Evolutionary conservation across 352 stramenopile genomes (phyloP).

Genomic region (Plasmopara viticola): DNA sequence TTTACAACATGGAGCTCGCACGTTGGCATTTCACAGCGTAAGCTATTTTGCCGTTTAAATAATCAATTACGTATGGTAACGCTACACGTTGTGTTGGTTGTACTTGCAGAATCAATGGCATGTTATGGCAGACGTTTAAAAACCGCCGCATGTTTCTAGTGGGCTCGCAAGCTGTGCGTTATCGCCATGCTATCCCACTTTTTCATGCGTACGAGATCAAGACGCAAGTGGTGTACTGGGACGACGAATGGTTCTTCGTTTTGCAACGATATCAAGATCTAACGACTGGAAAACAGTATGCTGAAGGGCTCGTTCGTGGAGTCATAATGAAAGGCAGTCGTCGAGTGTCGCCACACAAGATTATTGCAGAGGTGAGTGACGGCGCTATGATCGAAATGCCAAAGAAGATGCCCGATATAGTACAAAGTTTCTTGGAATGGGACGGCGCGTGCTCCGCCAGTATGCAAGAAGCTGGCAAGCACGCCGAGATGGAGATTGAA

Average conservation of each 20-base stretch:
- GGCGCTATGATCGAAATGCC: slow-evolving; percentile 11
- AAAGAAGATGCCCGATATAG: slow-evolving; percentile 24
- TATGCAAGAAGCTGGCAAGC: slow-evolving; percentile 22
- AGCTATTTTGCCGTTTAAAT: neutral
- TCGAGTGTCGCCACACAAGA: slow-evolving; percentile 14
- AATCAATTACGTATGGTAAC: neutral
- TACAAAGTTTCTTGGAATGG: slow-evolving; percentile 32
- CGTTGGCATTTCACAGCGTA: slow-evolving; percentile 79
- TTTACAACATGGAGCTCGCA: slow-evolving; percentile 83
- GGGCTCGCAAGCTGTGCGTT: slow-evolving; percentile 54
- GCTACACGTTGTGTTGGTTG: slow-evolving; percentile 1
- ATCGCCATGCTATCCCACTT: slow-evolving; percentile 48
- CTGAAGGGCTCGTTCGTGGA: slow-evolving; percentile 36
- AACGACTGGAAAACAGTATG: slow-evolving; percentile 40
- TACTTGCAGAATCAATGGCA: slow-evolving; percentile 31
- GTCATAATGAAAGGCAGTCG: slow-evolving; percentile 21
- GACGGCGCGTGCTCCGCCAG: slow-evolving; percentile 22
- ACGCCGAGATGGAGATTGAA: slow-evolving; percentile 10
- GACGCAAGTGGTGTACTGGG: slow-evolving; percentile 44
- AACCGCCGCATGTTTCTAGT: slow-evolving; percentile 56
- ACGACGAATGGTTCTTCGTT: slow-evolving; percentile 62
- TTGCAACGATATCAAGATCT: slow-evolving; percentile 53
- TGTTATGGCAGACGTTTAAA: slow-evolving; percentile 54
- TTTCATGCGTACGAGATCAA: slow-evolving; percentile 61
- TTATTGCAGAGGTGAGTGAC: slow-evolving; percentile 21